Evolutionary conservation across 305 asterid genomes (phyloP).

Genomic region (Solanum aculeatissimum): DNA sequence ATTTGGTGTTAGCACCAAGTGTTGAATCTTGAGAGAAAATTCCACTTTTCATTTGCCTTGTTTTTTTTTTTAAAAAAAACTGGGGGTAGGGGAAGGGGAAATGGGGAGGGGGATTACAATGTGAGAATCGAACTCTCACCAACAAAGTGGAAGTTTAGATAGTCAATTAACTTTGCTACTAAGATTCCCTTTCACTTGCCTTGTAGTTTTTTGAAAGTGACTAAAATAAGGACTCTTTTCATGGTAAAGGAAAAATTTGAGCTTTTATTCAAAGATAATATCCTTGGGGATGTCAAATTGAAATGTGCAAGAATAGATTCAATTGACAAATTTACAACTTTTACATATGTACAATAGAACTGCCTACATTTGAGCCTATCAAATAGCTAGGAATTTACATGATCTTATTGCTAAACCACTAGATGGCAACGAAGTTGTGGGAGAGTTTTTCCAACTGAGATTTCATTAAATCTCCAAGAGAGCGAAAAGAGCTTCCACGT

Average conservation of each 20-base stretch:
- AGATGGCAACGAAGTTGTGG: conserved; percentile 30
- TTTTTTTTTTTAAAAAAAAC: too few species aligned
- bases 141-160: too few species aligned
- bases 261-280: not conserved
- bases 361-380: not conserved
- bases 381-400: conserved; percentile 14
- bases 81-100: too few species aligned
- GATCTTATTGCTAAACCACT: conserved; percentile 15
- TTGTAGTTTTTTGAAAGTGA: too few species aligned
- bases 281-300: not conserved
- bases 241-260: not conserved
- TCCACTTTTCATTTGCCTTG: not conserved
- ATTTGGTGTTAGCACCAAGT: too few species aligned
- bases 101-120: too few species aligned
- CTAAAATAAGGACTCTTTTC: not conserved
- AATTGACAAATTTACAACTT: not conserved
- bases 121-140: too few species aligned
- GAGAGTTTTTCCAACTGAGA: conserved; percentile 50
- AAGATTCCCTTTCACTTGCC: too few species aligned
- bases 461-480: conserved; percentile 45
- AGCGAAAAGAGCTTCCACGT: conserved; percentile 27
- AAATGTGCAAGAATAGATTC: not conserved
- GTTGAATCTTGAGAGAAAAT: not conserved
- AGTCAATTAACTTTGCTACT: too few species aligned
- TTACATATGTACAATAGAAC: conserved; percentile 8